Evolutionary conservation across 345 rosid genomes (phyloP).

Genomic region (Garcia nutans): DNA sequence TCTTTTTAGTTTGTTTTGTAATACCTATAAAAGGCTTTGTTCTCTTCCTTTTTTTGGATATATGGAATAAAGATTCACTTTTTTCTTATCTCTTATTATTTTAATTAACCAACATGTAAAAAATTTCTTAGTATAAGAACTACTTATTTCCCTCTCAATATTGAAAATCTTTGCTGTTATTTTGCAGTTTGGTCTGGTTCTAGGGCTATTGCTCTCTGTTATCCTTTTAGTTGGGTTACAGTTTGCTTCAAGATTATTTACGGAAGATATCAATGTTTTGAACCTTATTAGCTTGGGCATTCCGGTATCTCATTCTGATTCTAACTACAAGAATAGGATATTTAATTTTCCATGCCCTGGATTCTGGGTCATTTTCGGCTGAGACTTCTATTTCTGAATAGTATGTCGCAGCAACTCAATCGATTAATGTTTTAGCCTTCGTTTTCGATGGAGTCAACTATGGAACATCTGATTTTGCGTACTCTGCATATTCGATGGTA

Average conservation of each 20-base stretch:
- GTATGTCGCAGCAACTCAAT: constrained; percentile 33
- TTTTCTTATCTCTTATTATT: too few relatives aligned
- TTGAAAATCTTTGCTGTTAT: background rate
- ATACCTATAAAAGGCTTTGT: too few relatives aligned
- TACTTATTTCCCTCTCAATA: background rate
- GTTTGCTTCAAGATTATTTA: constrained; percentile 22
- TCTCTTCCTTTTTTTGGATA: too few relatives aligned
- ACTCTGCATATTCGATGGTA: constrained; percentile 34
- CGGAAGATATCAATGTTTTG: constrained; percentile 16
- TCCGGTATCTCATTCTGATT: constrained; percentile 9
- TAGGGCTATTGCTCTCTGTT: constrained; percentile 19
- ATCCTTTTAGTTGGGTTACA: constrained; percentile 19
- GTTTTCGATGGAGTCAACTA: constrained; percentile 35
- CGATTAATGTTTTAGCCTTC: constrained; percentile 28
- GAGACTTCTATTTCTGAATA: background rate
- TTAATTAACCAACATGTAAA: too few relatives aligned
- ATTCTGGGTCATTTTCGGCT: background rate
- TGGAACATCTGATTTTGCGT: constrained; percentile 35
- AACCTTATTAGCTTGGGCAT: constrained; percentile 22
- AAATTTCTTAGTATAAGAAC: too few relatives aligned
- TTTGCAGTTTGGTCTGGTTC: constrained; percentile 25
- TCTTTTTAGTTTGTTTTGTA: too few relatives aligned
- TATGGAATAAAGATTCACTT: too few relatives aligned
- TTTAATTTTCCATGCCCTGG: background rate
- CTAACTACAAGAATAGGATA: background rate